phyloP scores from a whole-genome alignment of 2,329 filamentous ascomycete species.

The Acephala macrosclerotiorum region DNA sequence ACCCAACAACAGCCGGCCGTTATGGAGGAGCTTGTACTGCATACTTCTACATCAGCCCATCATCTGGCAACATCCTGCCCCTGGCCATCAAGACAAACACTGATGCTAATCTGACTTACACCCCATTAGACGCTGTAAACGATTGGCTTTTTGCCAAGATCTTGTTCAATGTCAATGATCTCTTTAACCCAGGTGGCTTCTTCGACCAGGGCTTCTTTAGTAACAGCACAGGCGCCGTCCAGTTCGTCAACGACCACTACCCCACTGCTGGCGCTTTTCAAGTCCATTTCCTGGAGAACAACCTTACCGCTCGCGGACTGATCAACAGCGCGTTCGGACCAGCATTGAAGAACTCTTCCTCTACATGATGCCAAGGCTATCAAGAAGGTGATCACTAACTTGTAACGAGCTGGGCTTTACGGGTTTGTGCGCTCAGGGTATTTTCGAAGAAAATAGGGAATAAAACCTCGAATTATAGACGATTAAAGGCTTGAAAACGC shows the following conservation, averaged over 20 bases:
- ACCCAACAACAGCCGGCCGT: slow-evolving; percentile 32
- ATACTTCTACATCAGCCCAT: slow-evolving; percentile 54
- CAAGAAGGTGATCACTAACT: slow-evolving; percentile 45
- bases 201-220: slow-evolving; percentile 30
- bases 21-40: slow-evolving; percentile 53
- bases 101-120: slow-evolving; percentile 52
- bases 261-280: slow-evolving; percentile 43
- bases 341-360: slow-evolving; percentile 52
- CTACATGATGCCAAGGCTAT: slow-evolving; percentile 51
- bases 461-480: no score
- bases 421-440: no score
- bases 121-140: slow-evolving; percentile 50
- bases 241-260: slow-evolving; percentile 26
- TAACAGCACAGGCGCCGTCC: slow-evolving; percentile 16
- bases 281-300: slow-evolving; percentile 49
- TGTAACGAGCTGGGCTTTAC: no score
- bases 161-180: slow-evolving; percentile 56
- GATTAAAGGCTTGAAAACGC: no score
- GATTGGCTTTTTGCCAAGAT: slow-evolving; percentile 61
- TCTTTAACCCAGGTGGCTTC: slow-evolving; percentile 37
- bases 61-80: slow-evolving; percentile 53
- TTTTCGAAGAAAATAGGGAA: no score
- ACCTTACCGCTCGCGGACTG: slow-evolving; percentile 50
- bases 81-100: slow-evolving; percentile 57
- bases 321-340: slow-evolving; percentile 47